Evolutionary conservation across 345 rosid genomes (phyloP).

Genomic region (Pseudoturritis turrita): DNA sequence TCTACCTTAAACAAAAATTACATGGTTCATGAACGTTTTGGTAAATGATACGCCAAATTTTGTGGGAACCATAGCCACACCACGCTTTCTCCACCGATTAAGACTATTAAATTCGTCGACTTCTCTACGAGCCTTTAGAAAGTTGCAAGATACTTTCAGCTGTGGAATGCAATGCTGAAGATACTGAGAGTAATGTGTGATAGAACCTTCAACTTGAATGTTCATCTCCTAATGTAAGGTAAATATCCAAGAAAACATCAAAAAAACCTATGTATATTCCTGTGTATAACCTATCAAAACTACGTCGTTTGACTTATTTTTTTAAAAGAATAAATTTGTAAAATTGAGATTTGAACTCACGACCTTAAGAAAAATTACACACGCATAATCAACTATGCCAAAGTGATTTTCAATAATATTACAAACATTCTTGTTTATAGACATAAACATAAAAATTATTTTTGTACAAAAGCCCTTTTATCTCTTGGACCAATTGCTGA

Average conservation of each 20-base stretch:
- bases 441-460: too few relatives aligned
- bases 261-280: too few relatives aligned
- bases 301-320: too few relatives aligned
- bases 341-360: too few relatives aligned
- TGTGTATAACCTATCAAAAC: too few relatives aligned
- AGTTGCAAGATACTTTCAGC: constrained; percentile 60
- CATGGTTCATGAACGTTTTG: constrained; percentile 77
- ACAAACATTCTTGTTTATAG: too few relatives aligned
- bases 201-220: constrained; percentile 88
- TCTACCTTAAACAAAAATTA: constrained; percentile 10
- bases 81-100: constrained; percentile 93
- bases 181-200: constrained; percentile 72
- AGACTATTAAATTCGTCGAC: constrained; percentile 57
- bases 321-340: too few relatives aligned
- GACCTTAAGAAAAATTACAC: too few relatives aligned
- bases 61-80: constrained; percentile 90
- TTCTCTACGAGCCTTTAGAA: constrained; percentile 58
- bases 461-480: too few relatives aligned
- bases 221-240: constrained; percentile 78
- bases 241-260: neutral
- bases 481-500: too few relatives aligned
- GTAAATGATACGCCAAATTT: constrained; percentile 94
- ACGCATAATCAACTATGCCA: too few relatives aligned
- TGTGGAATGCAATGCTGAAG: constrained; percentile 71
- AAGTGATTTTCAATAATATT: too few relatives aligned